Evolutionary conservation across 2,329 filamentous ascomycete species (phyloP).

Genomic region (Arthrobotrys musiformis): DNA sequence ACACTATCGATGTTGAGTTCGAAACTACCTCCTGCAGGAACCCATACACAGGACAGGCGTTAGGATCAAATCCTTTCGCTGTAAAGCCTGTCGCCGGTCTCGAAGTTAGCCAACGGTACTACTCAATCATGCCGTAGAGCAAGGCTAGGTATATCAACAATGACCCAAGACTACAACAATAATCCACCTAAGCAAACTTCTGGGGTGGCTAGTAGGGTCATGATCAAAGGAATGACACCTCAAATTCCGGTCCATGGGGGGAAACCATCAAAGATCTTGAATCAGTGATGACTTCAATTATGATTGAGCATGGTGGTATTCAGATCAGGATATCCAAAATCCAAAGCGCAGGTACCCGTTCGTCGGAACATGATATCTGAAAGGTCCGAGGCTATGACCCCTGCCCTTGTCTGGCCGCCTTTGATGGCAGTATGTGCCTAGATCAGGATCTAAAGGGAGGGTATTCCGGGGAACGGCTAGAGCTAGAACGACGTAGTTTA

Average conservation of each 20-base stretch:
- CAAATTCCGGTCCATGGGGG: no score
- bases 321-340: background rate
- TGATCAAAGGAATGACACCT: no score
- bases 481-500: no score
- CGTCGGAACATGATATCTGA: background rate
- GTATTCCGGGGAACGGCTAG: background rate
- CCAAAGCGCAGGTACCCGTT: background rate
- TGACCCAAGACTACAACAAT: no score
- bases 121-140: background rate
- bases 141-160: no score
- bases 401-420: background rate
- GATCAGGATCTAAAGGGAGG: background rate
- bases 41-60: background rate
- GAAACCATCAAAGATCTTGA: no score
- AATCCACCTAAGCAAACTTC: no score
- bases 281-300: no score
- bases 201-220: no score
- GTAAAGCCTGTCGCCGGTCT: background rate
- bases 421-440: background rate
- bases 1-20: background rate
- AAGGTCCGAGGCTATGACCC: background rate
- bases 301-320: background rate
- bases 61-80: background rate
- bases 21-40: constrained; percentile 10
- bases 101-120: background rate